phyloP scores from a whole-genome alignment of 164 flowering plant species.

The Buxus sempervirens region DNA sequence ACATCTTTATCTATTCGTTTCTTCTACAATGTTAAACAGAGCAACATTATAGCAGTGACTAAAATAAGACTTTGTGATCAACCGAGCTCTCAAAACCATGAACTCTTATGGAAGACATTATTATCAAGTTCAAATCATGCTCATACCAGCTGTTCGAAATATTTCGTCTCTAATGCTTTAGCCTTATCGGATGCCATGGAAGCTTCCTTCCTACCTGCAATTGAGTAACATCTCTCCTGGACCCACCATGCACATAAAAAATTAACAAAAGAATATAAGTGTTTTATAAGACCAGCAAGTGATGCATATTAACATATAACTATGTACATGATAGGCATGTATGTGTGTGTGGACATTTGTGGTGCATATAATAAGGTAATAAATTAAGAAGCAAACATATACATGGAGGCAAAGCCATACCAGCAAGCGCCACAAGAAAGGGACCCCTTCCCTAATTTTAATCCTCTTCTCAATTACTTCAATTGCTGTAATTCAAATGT shows the following conservation, averaged over 20 bases:
- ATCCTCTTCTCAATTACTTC: constrained; percentile 57
- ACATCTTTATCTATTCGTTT: background rate
- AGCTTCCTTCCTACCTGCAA: constrained; percentile 26
- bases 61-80: too few species aligned
- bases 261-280: too few species aligned
- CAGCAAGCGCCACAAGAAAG: constrained; percentile 82
- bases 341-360: background rate
- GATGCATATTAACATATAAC: background rate
- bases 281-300: too few species aligned
- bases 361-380: background rate
- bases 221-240: constrained; percentile 61
- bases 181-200: constrained; percentile 44
- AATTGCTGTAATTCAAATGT: constrained; percentile 44
- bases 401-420: constrained; percentile 31
- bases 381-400: background rate
- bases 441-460: constrained; percentile 54
- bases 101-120: too few species aligned
- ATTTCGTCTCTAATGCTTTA: constrained; percentile 41
- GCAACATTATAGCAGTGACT: too few species aligned
- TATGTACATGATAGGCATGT: background rate
- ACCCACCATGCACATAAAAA: constrained; percentile 9
- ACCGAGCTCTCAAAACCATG: background rate
- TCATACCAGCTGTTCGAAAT: constrained; percentile 34
- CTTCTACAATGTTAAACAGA: too few species aligned
- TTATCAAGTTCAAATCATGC: too few species aligned